These are phyloP conservation scores for Yamadazyma endophytica DNA, from an alignment of 805 yeast species.

Conservation along the genomic window DNA sequence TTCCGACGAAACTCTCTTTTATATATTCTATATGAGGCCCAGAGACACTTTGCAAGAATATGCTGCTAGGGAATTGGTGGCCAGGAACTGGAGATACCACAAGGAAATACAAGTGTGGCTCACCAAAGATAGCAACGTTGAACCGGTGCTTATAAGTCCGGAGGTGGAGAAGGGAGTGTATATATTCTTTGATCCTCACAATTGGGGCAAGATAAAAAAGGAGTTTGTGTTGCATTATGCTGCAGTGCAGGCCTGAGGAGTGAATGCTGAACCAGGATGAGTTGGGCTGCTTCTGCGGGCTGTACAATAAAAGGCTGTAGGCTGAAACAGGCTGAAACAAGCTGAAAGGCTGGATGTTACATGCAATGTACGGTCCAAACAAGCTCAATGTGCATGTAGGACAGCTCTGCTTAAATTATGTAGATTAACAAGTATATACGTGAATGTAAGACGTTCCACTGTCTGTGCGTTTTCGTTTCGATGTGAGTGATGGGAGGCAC, in stretches of 20 bases:
- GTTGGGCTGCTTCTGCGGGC: no score
- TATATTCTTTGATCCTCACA: constrained; percentile 90
- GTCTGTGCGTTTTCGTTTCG: no score
- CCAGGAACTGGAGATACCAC: constrained; percentile 95
- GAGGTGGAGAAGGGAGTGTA: constrained; percentile 92
- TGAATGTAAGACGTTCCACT: no score
- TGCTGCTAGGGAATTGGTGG: constrained; percentile 86
- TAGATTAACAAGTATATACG: no score
- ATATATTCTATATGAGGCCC: constrained; percentile 90
- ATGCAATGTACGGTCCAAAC: no score
- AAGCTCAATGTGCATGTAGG: no score
- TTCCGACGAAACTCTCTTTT: constrained; percentile 89
- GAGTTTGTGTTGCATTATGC: constrained; percentile 54
- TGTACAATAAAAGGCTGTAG: no score
- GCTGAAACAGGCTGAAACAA: no score
- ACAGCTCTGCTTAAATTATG: no score
- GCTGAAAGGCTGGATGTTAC: no score
- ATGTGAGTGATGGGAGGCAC: no score
- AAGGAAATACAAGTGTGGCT: constrained; percentile 95
- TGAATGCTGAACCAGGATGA: not conserved
- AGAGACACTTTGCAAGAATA: constrained; percentile 90
- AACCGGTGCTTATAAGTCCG: constrained; percentile 73
- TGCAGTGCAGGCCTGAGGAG: constrained; percentile 23
- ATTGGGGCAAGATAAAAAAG: constrained; percentile 90
- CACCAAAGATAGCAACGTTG: constrained; percentile 87